A percentile compares a stretch with the other conserved stretches of the same genome.
These are phyloP conservation scores for Erodium texanum DNA, from an alignment of 441 rosid species.

Conservation along the genomic window DNA sequence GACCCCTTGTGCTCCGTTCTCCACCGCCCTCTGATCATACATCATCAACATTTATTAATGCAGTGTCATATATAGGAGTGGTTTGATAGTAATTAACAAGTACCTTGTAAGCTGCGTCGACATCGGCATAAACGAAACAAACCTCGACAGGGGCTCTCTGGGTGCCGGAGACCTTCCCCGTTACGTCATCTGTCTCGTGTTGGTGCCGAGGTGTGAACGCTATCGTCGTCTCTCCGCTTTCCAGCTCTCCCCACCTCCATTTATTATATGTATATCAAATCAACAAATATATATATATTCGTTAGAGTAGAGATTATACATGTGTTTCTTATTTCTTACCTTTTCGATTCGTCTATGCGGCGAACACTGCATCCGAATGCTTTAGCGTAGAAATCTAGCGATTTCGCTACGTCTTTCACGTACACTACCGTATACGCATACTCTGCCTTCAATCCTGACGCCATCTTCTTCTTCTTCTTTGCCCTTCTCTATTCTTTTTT, in stretches of 20 bases:
- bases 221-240: slow-evolving; percentile 71
- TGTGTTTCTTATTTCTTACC: slow-evolving; percentile 29
- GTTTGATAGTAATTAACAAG: too few species aligned
- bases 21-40: too few species aligned
- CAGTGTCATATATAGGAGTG: too few species aligned
- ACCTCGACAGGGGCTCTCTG: slow-evolving; percentile 52
- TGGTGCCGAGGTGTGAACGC: slow-evolving; percentile 80
- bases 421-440: slow-evolving; percentile 59
- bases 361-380: slow-evolving; percentile 63
- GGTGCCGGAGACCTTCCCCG: slow-evolving; percentile 35
- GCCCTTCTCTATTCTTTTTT: not conserved
- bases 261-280: too few species aligned
- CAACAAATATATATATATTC: too few species aligned
- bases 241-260: slow-evolving; percentile 73
- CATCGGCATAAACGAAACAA: slow-evolving; percentile 58
- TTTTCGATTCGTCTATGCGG: slow-evolving; percentile 59
- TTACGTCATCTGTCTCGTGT: slow-evolving; percentile 62
- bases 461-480: slow-evolving; percentile 23
- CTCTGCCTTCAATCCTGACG: slow-evolving; percentile 37
- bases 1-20: slow-evolving; percentile 60
- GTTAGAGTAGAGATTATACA: too few species aligned
- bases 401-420: slow-evolving; percentile 61
- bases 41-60: too few species aligned
- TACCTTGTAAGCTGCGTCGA: slow-evolving; percentile 80
- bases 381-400: slow-evolving; percentile 58